Evolutionary conservation across 352 stramenopile genomes (phyloP).

Genomic region (Phytopythium ostracodes): DNA sequence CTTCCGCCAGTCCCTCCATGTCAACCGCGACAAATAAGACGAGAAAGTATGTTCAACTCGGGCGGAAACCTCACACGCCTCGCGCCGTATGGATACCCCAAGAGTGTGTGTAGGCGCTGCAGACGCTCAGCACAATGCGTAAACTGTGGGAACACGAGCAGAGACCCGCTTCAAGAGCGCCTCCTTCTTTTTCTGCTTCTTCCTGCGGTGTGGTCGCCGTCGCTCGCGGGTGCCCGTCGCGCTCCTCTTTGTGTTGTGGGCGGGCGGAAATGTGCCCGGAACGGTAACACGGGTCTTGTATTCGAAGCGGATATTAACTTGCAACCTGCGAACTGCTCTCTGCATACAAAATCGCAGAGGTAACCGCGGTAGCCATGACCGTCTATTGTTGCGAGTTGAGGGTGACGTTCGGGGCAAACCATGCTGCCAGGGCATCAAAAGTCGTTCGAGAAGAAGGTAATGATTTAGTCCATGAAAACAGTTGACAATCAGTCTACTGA

Average conservation of each 20-base stretch:
- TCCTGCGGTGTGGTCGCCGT: neutral
- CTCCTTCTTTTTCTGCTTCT: neutral
- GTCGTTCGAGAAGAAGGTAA: neutral
- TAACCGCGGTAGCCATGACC: neutral
- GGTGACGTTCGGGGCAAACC: neutral
- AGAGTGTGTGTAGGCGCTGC: neutral
- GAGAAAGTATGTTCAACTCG: too few species aligned
- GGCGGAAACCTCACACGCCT: neutral
- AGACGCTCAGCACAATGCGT: neutral
- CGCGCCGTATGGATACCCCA: too few species aligned
- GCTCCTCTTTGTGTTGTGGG: constrained; percentile 8
- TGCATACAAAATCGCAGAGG: neutral
- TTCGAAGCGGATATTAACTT: neutral
- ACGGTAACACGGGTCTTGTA: neutral
- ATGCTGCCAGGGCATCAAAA: too few species aligned
- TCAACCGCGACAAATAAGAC: neutral
- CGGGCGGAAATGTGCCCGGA: neutral
- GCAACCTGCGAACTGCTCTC: neutral
- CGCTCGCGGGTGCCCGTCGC: neutral
- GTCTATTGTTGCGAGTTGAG: neutral
- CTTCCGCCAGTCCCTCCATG: constrained; percentile 8
- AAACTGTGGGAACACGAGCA: neutral
- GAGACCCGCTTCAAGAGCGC: neutral
- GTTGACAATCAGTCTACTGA: too few species aligned
- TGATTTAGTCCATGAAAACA: too few species aligned